These are phyloP conservation scores for Debaryomyces subglobosus DNA, from an alignment of 1,139 yeast genomes.

Conservation along the genomic window DNA sequence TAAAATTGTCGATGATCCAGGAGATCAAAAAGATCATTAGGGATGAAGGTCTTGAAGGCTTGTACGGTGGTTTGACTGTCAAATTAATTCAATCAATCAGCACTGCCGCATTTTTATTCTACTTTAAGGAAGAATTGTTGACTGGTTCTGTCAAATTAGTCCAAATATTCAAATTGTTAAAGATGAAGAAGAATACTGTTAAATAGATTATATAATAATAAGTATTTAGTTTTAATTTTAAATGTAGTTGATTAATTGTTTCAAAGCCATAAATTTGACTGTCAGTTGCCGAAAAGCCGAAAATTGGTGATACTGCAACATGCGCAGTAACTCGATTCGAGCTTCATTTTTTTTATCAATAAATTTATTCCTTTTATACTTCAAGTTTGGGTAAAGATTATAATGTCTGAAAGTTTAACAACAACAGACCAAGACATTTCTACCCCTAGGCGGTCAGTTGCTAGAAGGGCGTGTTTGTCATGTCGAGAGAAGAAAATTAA, in stretches of 20 bases:
- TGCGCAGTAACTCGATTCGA: neutral
- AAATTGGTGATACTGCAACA: conserved; percentile 1
- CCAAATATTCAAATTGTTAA: conserved; percentile 36
- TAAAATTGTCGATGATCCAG: conserved; percentile 43
- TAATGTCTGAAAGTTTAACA: conserved; percentile 1
- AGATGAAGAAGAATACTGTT: conserved; percentile 24
- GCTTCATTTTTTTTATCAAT: neutral
- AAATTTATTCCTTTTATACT: neutral
- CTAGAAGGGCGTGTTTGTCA: conserved; percentile 61
- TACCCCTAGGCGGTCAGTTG: conserved; percentile 37
- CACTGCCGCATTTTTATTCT: conserved; percentile 89
- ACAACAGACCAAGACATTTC: neutral
- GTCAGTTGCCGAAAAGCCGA: neutral
- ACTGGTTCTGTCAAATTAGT: conserved; percentile 51
- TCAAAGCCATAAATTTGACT: no score
- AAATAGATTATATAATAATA: neutral
- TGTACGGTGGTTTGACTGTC: conserved; percentile 80
- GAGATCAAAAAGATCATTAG: conserved; percentile 33
- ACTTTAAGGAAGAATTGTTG: conserved; percentile 85
- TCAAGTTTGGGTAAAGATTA: neutral
- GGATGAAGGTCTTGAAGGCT: conserved; percentile 48
- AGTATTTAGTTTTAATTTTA: neutral
- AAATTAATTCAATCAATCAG: conserved; percentile 82
- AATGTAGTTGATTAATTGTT: neutral
- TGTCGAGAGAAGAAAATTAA: conserved; percentile 67